Evolutionary conservation across 2,329 filamentous ascomycete genomes (phyloP).

Genomic region (Aspergillus vadensis): DNA sequence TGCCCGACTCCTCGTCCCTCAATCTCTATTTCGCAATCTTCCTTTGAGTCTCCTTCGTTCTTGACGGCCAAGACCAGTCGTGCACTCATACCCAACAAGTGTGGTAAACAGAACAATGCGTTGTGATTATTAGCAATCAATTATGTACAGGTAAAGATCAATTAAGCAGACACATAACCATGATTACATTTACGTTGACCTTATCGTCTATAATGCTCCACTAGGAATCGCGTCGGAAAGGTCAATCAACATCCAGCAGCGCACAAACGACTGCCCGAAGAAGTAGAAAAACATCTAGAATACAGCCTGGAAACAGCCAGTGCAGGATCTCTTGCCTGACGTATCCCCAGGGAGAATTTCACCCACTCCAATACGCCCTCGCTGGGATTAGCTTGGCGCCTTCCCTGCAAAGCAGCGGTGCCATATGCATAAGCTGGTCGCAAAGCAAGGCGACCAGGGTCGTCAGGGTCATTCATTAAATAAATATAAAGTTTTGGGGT

Average conservation of each 20-base stretch:
- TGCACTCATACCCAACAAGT: too few species aligned
- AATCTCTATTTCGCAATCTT: too few species aligned
- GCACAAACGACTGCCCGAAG: conserved; percentile 7
- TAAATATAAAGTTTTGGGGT: conserved; percentile 23
- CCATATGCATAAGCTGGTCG: conserved; percentile 27
- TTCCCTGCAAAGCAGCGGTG: conserved; percentile 19
- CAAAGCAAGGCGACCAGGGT: conserved; percentile 27
- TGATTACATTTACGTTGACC: conserved; percentile 24
- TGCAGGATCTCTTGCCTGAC: neutral
- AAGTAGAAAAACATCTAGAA: conserved; percentile 20
- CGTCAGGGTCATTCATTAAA: conserved; percentile 35
- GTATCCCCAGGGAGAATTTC: conserved; percentile 15
- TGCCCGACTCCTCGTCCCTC: too few species aligned
- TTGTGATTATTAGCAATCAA: conserved; percentile 5
- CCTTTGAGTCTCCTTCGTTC: neutral
- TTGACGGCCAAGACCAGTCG: too few species aligned
- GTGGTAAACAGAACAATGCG: neutral
- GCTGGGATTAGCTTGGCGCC: conserved; percentile 17
- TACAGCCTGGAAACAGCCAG: conserved; percentile 21
- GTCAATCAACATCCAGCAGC: conserved; percentile 1
- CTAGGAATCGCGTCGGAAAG: conserved; percentile 10
- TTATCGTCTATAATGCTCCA: conserved; percentile 23
- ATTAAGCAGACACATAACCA: conserved; percentile 15
- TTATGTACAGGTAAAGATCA: conserved; percentile 11
- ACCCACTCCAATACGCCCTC: conserved; percentile 18